Base-by-base conservation (phyloP, 441 rosid genomes). In the Lagerstroemia fauriei region DNA sequence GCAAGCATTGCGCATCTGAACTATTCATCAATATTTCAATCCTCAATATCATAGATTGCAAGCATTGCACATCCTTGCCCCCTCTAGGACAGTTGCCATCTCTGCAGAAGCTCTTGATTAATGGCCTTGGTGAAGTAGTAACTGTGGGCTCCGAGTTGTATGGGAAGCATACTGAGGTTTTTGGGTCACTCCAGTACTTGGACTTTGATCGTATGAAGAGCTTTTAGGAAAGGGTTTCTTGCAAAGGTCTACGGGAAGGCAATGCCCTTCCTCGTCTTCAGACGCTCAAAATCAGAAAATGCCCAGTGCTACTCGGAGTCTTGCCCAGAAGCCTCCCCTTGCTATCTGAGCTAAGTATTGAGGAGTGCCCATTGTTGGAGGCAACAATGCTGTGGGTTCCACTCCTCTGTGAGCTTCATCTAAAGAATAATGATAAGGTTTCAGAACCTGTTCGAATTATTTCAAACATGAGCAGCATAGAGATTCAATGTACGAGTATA, bases 141-240 rank as follows among this genome's bases (percentile, higher is more conserved):
- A 76, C 31, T 3, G 75, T 87, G 6, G 81, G 83, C 20, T 16
- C 48, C 13, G 84, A 85, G 38, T 81, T 85, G 59, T 65, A 79
- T 38, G 80, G 81, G 18, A n/a, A n/a, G 7, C 29, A 75, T 27
- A 17, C 74, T 71, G 71, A 50, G 32, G 75, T 79, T 17, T 85
- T 87, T 74, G 27, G 72, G 41, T 75, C 84, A 27, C 84, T 88
- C 6, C 66, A 83, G 56, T 70, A 8, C 8, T 68, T 89, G 70
- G 51, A 18, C 46, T 82, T 89, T 32, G 79, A 34, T 63, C 61
- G 75, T 51, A 86, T 89, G 87, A 11, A 22, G 46, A 41, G 46
- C 27, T 85, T 85, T 88, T 56, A 80, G 47, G 85, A 78, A 61
- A 82, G 91, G 89, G 56, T 51, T 81, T 31, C 78, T 81, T 68